These are phyloP conservation scores for Boletus rubroflammeus DNA, from an alignment of 768 basidiomycete species.

Conservation along the genomic window DNA sequence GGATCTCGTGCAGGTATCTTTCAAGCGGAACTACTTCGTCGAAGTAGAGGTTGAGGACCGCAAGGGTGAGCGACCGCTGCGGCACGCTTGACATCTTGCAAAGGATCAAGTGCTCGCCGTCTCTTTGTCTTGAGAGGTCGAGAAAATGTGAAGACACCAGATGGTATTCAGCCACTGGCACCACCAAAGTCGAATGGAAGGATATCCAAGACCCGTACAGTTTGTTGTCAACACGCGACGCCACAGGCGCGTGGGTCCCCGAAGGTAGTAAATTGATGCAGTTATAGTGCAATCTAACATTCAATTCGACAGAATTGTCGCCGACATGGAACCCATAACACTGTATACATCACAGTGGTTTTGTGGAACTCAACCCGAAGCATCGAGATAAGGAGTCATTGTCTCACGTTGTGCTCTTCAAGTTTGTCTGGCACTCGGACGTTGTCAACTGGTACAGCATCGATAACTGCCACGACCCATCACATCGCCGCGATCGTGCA, in stretches of 20 bases:
- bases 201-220: too few species aligned
- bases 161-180: not conserved
- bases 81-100: slow-evolving; percentile 1
- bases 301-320: not conserved
- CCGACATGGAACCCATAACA: too few species aligned
- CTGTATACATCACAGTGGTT: too few species aligned
- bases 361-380: too few species aligned
- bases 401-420: not conserved
- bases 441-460: not conserved
- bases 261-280: too few species aligned
- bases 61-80: slow-evolving; percentile 19
- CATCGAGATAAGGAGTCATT: too few species aligned
- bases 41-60: slow-evolving; percentile 45
- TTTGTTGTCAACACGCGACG: not conserved
- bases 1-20: slow-evolving; percentile 38
- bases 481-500: not conserved
- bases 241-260: not conserved
- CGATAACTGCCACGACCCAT: not conserved
- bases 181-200: not conserved
- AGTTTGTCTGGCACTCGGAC: not conserved
- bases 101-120: not conserved
- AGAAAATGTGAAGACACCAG: not conserved
- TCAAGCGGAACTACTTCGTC: slow-evolving; percentile 37
- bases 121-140: not conserved
- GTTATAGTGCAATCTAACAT: not conserved